Evolutionary conservation across 2,329 filamentous ascomycete species (phyloP).

Genomic region (Ramularia endophylla): DNA sequence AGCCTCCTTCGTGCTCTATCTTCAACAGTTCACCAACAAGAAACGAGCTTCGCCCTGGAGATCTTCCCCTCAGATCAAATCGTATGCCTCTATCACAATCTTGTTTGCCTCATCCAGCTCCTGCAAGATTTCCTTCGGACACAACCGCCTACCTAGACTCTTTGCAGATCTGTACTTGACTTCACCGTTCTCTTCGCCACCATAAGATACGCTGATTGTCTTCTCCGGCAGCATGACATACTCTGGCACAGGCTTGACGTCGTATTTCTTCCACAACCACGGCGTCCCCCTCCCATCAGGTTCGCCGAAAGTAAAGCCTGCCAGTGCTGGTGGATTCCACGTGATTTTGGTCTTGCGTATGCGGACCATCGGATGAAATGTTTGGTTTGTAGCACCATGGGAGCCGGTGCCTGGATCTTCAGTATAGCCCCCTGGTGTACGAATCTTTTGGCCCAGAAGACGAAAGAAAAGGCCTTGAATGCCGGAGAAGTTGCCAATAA

Average conservation of each 20-base stretch:
- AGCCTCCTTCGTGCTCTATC: too few species aligned
- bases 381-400: slow-evolving; percentile 6
- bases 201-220: not conserved
- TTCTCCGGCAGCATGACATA: not conserved
- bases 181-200: not conserved
- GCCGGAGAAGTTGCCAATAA: slow-evolving; percentile 13
- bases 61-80: too few species aligned
- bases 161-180: not conserved
- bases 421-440: slow-evolving; percentile 9
- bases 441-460: slow-evolving; percentile 4
- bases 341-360: slow-evolving; percentile 5
- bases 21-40: too few species aligned
- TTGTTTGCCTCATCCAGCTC: not conserved
- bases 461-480: slow-evolving; percentile 9
- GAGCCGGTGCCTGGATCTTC: slow-evolving; percentile 1
- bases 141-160: not conserved
- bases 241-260: not conserved
- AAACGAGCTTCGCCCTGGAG: too few species aligned
- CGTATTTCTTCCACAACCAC: not conserved
- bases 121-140: not conserved
- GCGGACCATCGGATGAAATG: slow-evolving; percentile 10
- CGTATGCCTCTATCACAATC: not conserved
- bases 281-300: not conserved
- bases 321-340: slow-evolving; percentile 8
- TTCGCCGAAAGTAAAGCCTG: slow-evolving; percentile 45